Evolutionary conservation across 495 filamentous ascomycete species (phyloP), one percentile per base, ranked within the genome.

Genomic region (Hyaloscypha finlandica): DNA sequence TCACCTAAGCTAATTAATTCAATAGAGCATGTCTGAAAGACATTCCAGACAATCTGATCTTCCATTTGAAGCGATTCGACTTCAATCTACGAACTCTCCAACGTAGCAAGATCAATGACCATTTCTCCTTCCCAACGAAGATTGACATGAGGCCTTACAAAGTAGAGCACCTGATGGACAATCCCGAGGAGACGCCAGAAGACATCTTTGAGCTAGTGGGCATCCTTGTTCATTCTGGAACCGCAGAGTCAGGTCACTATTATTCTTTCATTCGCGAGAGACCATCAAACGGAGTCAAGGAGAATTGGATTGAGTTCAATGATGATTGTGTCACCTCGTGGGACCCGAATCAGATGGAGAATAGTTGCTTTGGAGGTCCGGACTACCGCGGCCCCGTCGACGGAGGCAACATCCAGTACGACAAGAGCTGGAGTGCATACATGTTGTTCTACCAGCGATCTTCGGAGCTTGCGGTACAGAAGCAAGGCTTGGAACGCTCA

Each of bases 391-490:
- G 53, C 59, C 78, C 77, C 61, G 83, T 74, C 61, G 81, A 79
- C 70, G 79, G 66, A 45, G 77, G 67, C 78, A 84, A 70, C 59
- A 72, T 74, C 73, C 77, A 72, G 68, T 85, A 71, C 61, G 85
- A 87, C 61, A 96, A 95, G 74, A 81, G 82, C 8, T 94, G 88
- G 80, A 96, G 90, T 76, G 95, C 94, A 20, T 99, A 99, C 73
- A 97, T 98, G 92, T 83, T 99, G 48, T 97, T 99, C 78, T 99
- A 98, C 73, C 90, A 97, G 74, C 85, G 95, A 64, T 87, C 89
- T 5, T 87, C 89, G 2, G 86, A 85, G 14, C 81, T 92, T 64
- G 81, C 85, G 22, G 76, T 69, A 63, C 79, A 81, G 59, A 81
- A 84, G 71, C 75, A 78, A 51, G 67, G 75, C 1, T 70, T 83